Evolutionary conservation across 345 rosid genomes (phyloP).

Genomic region (Moricandia arvensis): DNA sequence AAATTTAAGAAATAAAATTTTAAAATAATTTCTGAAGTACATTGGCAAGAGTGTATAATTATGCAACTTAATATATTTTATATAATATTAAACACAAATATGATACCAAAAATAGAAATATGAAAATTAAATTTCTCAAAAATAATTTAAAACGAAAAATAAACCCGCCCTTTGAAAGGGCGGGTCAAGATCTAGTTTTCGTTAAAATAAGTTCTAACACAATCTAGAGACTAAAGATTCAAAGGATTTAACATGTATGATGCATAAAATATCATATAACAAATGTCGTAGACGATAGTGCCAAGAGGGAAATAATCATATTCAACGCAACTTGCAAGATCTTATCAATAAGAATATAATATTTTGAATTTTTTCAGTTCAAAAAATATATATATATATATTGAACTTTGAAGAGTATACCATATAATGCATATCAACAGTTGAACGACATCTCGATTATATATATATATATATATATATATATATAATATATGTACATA

Average conservation of each 20-base stretch:
- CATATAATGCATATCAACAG: background rate
- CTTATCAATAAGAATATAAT: background rate
- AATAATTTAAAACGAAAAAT: no score
- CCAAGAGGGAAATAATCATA: background rate
- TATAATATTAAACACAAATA: no score
- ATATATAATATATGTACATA: background rate
- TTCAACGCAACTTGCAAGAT: slow-evolving; percentile 6
- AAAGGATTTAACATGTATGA: background rate
- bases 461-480: background rate
- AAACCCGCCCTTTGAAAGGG: no score
- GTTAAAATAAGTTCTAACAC: background rate
- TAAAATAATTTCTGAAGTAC: no score
- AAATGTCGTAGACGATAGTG: slow-evolving; percentile 23
- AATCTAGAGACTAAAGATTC: slow-evolving; percentile 2
- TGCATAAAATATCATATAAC: background rate
- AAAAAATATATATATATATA: no score
- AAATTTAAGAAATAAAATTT: no score
- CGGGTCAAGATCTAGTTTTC: no score
- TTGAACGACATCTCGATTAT: slow-evolving; percentile 5
- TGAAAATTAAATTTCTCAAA: no score
- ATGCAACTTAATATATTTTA: no score
- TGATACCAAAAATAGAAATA: no score
- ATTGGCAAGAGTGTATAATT: no score
- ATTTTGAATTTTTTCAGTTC: no score
- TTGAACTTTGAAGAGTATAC: background rate